These are phyloP conservation scores for Peziza echinospora DNA, from an alignment of 495 filamentous ascomycete species.

Conservation along the genomic window DNA sequence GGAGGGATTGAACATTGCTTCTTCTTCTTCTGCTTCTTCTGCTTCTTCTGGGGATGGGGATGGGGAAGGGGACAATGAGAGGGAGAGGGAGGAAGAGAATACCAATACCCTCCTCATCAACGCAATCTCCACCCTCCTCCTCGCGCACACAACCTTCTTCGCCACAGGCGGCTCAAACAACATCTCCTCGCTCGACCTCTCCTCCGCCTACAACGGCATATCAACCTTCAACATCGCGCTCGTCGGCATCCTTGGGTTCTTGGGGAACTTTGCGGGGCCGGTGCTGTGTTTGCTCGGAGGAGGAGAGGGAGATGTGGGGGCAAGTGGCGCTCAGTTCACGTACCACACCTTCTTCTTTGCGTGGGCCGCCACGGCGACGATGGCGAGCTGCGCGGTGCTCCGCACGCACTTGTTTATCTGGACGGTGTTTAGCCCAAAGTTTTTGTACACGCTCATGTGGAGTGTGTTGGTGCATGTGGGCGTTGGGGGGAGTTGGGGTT, in stretches of 20 bases:
- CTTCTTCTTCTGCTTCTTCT: conserved; percentile 23
- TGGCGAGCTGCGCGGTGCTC: conserved; percentile 51
- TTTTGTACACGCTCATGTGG: conserved; percentile 80
- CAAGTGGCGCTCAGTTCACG: conserved; percentile 43
- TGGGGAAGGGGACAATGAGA: no score
- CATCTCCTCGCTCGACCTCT: conserved; percentile 70
- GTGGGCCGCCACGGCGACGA: conserved; percentile 62
- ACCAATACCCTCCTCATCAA: conserved; percentile 25
- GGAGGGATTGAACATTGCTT: no score
- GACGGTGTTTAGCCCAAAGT: conserved; percentile 97
- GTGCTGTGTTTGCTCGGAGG: conserved; percentile 62
- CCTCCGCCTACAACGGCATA: conserved; percentile 66
- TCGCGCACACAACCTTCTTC: conserved; percentile 66
- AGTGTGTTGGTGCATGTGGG: conserved; percentile 52
- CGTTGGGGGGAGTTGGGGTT: conserved; percentile 33
- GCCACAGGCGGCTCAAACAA: conserved; percentile 80
- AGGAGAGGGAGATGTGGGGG: conserved; percentile 17
- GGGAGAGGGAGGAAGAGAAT: no score
- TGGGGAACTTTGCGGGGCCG: conserved; percentile 77
- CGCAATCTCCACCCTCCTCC: conserved; percentile 39
- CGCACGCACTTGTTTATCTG: conserved; percentile 91
- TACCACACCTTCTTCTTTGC: conserved; percentile 38
- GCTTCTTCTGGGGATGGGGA: no score
- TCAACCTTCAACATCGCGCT: conserved; percentile 40
- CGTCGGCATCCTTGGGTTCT: conserved; percentile 63